Conservation (phyloP, 768 basidiomycete species). For the Rhizopogon sp. region DNA sequence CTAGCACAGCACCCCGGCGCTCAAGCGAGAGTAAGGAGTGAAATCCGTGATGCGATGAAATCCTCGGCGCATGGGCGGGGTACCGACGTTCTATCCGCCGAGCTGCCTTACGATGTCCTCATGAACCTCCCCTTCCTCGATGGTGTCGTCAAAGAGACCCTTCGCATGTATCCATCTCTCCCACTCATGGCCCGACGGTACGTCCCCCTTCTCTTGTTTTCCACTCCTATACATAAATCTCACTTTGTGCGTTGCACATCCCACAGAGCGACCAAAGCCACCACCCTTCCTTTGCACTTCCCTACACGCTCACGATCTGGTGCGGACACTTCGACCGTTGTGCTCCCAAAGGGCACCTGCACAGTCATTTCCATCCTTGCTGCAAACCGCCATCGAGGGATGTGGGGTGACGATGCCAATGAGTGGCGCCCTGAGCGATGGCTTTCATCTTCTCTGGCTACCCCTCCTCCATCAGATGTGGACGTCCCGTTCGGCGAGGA, state of each 20-base stretch:
- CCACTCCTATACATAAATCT: background rate
- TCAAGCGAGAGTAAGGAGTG: slow-evolving; percentile 35
- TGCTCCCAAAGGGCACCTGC: slow-evolving; percentile 25
- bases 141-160: slow-evolving; percentile 34
- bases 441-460: slow-evolving; percentile 33
- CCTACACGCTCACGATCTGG: slow-evolving; percentile 34
- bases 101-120: slow-evolving; percentile 34
- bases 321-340: slow-evolving; percentile 15
- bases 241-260: background rate
- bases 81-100: background rate
- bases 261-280: slow-evolving; percentile 31
- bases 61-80: background rate
- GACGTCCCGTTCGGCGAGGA: slow-evolving; percentile 13
- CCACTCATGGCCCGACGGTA: slow-evolving; percentile 12
- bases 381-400: slow-evolving; percentile 32
- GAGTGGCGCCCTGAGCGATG: slow-evolving; percentile 51
- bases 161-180: slow-evolving; percentile 29
- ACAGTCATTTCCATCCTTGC: slow-evolving; percentile 32
- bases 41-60: slow-evolving; percentile 22
- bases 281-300: slow-evolving; percentile 34
- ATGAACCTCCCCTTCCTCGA: slow-evolving; percentile 32
- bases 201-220: slow-evolving; percentile 5
- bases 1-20: slow-evolving; percentile 31
- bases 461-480: slow-evolving; percentile 10
- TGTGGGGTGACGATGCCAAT: slow-evolving; percentile 43